Percentiles rank a stretch among this genome's conserved stretches.
phyloP scores from a whole-genome alignment of 192 early-diverging fungal species.

The Backusella tarrabulga region DNA sequence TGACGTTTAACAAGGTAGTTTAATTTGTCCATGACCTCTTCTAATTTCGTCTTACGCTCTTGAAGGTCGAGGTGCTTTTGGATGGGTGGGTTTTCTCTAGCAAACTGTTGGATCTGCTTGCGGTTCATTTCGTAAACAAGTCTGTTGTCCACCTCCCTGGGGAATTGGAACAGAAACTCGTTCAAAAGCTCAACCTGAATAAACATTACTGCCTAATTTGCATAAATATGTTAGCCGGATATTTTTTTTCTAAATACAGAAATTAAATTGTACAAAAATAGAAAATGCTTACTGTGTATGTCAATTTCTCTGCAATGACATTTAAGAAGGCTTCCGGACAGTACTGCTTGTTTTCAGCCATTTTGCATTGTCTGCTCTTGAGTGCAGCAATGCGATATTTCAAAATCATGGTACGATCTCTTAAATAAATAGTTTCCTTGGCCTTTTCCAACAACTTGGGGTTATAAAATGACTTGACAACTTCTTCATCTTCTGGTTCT shows the following conservation, averaged over 20 bases:
- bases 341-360: conserved; percentile 80
- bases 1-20: conserved; percentile 58
- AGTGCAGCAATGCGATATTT: conserved; percentile 80
- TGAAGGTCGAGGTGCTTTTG: conserved; percentile 82
- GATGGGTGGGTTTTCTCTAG: conserved; percentile 84
- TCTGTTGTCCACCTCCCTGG: conserved; percentile 89
- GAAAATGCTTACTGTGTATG: conserved; percentile 60
- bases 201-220: conserved; percentile 84
- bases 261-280: not conserved
- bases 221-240: not conserved
- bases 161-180: conserved; percentile 98
- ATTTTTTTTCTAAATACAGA: not conserved
- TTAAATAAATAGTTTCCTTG: conserved; percentile 73
- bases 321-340: conserved; percentile 95
- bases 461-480: conserved; percentile 64
- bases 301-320: conserved; percentile 91
- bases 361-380: conserved; percentile 77
- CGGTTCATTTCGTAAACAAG: conserved; percentile 85
- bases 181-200: conserved; percentile 96
- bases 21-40: conserved; percentile 72
- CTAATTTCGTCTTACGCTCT: conserved; percentile 82
- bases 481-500: conserved; percentile 49
- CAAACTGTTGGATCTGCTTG: conserved; percentile 84
- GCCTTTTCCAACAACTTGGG: conserved; percentile 78
- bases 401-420: conserved; percentile 74